Conservation (phyloP, 768 basidiomycete genomes). For the Leucocoprinus birnbaumii region DNA sequence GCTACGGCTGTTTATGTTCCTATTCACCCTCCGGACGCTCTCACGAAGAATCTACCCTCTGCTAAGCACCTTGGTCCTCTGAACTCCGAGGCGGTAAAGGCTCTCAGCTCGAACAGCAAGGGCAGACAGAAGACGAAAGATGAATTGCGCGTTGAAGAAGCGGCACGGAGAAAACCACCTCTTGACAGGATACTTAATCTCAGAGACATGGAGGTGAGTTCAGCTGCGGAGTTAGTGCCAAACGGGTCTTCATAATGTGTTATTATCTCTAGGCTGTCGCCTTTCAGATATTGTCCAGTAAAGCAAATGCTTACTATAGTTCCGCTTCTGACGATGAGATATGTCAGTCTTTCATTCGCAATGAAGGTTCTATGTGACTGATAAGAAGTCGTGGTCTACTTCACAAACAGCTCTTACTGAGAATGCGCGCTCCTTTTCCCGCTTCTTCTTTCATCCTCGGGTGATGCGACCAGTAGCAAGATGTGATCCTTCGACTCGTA, state of each 20-base stretch:
- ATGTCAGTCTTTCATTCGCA: constrained; percentile 37
- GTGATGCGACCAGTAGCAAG: constrained; percentile 66
- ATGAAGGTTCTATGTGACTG: neutral
- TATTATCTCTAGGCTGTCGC: constrained; percentile 72
- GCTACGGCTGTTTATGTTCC: constrained; percentile 77
- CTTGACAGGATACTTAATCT: constrained; percentile 70
- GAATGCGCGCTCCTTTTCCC: constrained; percentile 71
- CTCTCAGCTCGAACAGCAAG: constrained; percentile 33
- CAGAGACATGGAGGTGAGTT: constrained; percentile 75
- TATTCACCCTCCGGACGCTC: constrained; percentile 84
- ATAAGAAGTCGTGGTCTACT: constrained; percentile 8
- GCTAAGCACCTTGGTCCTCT: constrained; percentile 75
- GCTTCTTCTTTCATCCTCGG: constrained; percentile 86
- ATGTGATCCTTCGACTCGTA: constrained; percentile 68
- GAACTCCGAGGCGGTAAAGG: constrained; percentile 38
- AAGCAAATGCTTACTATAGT: constrained; percentile 80
- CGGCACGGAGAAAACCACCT: constrained; percentile 58
- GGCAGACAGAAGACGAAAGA: constrained; percentile 60
- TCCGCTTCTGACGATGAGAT: constrained; percentile 87
- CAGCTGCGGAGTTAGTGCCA: neutral
- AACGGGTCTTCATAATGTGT: neutral
- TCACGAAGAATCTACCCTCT: constrained; percentile 65
- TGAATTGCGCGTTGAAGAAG: constrained; percentile 64
- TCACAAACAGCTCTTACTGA: constrained; percentile 49
- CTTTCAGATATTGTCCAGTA: constrained; percentile 64